Evolutionary conservation across 495 filamentous ascomycete species (phyloP), one percentile per base, ranked within the genome.

Genomic region (Lepidopterella palustris): DNA sequence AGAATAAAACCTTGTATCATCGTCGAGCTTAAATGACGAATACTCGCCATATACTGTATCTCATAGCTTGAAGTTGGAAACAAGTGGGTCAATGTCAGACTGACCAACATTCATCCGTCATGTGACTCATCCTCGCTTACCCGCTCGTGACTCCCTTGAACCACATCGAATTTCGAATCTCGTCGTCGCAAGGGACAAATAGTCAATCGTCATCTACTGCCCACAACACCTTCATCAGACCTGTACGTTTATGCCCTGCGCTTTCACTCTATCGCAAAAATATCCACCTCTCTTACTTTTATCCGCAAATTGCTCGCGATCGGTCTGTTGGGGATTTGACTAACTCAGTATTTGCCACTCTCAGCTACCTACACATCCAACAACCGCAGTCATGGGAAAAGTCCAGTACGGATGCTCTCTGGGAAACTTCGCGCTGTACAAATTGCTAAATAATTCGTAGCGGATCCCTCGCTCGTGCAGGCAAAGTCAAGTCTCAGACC

Each of bases 401-500:
- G 88, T 90, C 69, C 88, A n/a, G n/a, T n/a, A 92, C 82, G 88
- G 88, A 50, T 42, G 31, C n/a, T n/a, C n/a, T n/a, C n/a, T n/a
- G n/a, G n/a, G n/a, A n/a, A n/a, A n/a, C n/a, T n/a, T n/a, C n/a
- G n/a, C n/a, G n/a, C n/a, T n/a, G n/a, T n/a, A n/a, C n/a, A 35
- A 35, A 35, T 35, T 35, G 13, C 13, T 35, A 13, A 6, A 6
- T 6, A 35, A 6, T 6, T 13, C 13, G 6, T 35, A 35, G 5
- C 13, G 5, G 5, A 65, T 90, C 87, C 40, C 88, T 97, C 78
- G 92, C 92, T 75, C 92, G 92, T 87, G 92, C 92, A 72, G 93
- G 92, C 82, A 93, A 93, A 81, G 89, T 93, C 79, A 90, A 90
- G 84, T 87, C 87, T 74, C 88, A 90, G 73, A 92, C 89, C 70